Evolutionary conservation across 805 yeast species (phyloP), one percentile per base, ranked within the genome.

Genomic region (Clavispora asparagi): DNA sequence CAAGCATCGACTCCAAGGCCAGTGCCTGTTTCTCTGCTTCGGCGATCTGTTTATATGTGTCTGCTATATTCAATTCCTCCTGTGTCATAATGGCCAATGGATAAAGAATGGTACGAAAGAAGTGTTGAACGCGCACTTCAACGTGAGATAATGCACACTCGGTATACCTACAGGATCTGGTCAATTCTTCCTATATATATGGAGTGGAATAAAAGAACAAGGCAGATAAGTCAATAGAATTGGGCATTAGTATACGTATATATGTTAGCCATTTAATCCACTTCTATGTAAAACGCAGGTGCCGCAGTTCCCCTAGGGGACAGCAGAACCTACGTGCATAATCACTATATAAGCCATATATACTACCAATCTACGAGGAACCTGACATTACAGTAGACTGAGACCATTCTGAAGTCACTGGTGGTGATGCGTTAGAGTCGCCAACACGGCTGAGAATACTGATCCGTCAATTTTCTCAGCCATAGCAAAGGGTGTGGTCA

Each of bases 11-110:
- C 62, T 86, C 94, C 50, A 86, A 66, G 4, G 73, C 65, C 1
- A 85, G 81, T 1, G 87, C 83, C 48, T 71, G 71, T 17, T 67
- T 60, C 59, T 86, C 94, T 1, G 89, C 94, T 47, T 83, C 85
- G 44, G 74, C 74, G 39, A 86, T 63, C 55, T 82, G 77, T 54
- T 78, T 71, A 60, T 79, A 79, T 0, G 87, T 76, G 13, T 80
- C 81, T 7, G 79, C 78, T 43, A 82, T 63, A 43, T 71, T 74
- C 16, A 57, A 53, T 7, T 55, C 55, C 49, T 65, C 71, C 39
- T 59, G 63, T 6, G 68, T 64, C 69, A 63, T 67, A n/a, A 3
- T 36, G 6, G 19, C 4, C 2, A 14, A 33, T n/a, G 6, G 17
- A 29, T 29, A 13, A 29, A 12, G 6, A 13, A 29, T 2, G 13